Conservation (phyloP, 108 stramenopile genomes). For the Conticribra weissflogii region DNA sequence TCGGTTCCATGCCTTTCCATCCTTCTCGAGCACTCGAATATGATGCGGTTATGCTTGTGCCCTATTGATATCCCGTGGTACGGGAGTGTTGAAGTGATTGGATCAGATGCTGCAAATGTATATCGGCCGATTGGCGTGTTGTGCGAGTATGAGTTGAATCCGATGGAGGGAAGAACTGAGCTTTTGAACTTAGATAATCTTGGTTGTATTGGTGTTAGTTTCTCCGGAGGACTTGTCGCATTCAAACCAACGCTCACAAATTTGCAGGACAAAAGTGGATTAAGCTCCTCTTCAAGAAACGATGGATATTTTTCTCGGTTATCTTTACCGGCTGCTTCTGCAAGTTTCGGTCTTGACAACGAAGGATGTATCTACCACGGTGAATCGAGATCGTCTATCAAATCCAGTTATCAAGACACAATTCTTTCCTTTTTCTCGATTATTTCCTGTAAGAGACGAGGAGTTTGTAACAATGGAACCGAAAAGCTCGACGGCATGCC, state of each 20-base stretch:
- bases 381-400: conserved; percentile 26
- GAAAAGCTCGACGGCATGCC: too few species aligned
- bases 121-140: conserved; percentile 48
- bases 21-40: conserved; percentile 14
- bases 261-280: background rate
- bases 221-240: conserved; percentile 11
- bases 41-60: conserved; percentile 35
- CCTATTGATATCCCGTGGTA: conserved; percentile 55
- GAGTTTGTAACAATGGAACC: too few species aligned
- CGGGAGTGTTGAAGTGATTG: conserved; percentile 34
- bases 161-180: background rate
- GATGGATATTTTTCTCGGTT: conserved; percentile 50
- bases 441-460: conserved; percentile 53
- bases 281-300: background rate
- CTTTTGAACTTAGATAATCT: conserved; percentile 12
- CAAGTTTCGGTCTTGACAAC: conserved; percentile 64
- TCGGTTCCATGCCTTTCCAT: conserved; percentile 45
- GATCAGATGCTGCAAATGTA: background rate
- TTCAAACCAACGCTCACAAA: conserved; percentile 29
- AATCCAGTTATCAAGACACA: conserved; percentile 48
- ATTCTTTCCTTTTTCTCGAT: conserved; percentile 65
- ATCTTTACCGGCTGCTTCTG: conserved; percentile 38
- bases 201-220: conserved; percentile 26
- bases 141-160: conserved; percentile 32
- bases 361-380: conserved; percentile 49